A percentile compares a stretch with the other conserved stretches of the same genome.
phyloP scores from a whole-genome alignment of 352 stramenopile genomes.

The Phytophthora rubi region DNA sequence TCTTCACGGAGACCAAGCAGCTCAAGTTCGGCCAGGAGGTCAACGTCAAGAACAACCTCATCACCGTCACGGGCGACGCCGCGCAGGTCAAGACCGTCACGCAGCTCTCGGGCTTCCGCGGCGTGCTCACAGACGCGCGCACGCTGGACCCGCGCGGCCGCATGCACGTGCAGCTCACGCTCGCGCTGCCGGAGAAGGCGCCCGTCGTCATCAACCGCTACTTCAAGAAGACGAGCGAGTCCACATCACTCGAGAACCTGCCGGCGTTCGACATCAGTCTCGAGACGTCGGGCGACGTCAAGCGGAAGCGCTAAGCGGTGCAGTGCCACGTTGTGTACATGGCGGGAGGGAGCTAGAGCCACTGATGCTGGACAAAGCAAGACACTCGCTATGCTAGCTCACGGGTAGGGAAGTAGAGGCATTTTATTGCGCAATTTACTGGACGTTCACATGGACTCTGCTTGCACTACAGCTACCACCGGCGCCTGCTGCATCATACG shows the following conservation, averaged over 20 bases:
- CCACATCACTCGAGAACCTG: slow-evolving; percentile 88
- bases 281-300: slow-evolving; percentile 82
- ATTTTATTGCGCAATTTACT: slow-evolving; percentile 39
- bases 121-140: slow-evolving; percentile 75
- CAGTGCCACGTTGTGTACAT: slow-evolving; percentile 23
- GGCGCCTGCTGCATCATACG: slow-evolving; percentile 21
- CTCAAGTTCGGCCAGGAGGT: slow-evolving; percentile 89
- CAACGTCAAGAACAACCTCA: slow-evolving; percentile 89
- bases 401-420: slow-evolving; percentile 34
- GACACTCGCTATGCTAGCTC: not conserved
- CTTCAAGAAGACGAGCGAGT: slow-evolving; percentile 90
- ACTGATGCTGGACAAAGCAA: slow-evolving; percentile 2
- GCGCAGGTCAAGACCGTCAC: slow-evolving; percentile 79
- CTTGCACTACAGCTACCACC: slow-evolving; percentile 27
- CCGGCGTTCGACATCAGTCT: slow-evolving; percentile 87
- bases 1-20: slow-evolving; percentile 91
- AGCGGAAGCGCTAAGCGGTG: slow-evolving; percentile 88
- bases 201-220: slow-evolving; percentile 82
- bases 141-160: slow-evolving; percentile 76
- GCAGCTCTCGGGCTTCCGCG: slow-evolving; percentile 82
- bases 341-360: too few relatives aligned
- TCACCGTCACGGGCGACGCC: slow-evolving; percentile 82
- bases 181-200: slow-evolving; percentile 77
- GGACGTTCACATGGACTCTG: slow-evolving; percentile 35
- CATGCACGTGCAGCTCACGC: slow-evolving; percentile 85